phyloP scores from a whole-genome alignment of 495 filamentous ascomycete species.

The Barbatosphaeria neglecta region DNA sequence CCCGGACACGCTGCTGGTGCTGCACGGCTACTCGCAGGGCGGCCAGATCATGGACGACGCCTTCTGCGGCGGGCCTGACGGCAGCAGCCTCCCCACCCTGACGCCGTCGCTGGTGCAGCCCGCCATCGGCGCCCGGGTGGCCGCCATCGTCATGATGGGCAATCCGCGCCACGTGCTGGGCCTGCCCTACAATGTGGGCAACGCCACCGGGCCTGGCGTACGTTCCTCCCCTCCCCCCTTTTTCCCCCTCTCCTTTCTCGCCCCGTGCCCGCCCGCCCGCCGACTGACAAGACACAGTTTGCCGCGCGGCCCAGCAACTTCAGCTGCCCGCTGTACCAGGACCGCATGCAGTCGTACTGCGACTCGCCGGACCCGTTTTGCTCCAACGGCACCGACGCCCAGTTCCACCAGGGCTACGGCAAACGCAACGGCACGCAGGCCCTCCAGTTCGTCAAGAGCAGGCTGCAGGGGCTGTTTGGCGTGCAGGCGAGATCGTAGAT shows the following conservation, averaged over 20 bases:
- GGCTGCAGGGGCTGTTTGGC: constrained; percentile 12
- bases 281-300: constrained; percentile 29
- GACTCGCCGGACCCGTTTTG: constrained; percentile 50
- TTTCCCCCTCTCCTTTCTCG: not conserved
- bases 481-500: too few relatives aligned
- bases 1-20: constrained; percentile 42
- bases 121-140: constrained; percentile 36
- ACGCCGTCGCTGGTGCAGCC: constrained; percentile 31
- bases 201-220: constrained; percentile 42
- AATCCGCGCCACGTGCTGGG: constrained; percentile 41
- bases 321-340: constrained; percentile 35
- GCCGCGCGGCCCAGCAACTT: constrained; percentile 44
- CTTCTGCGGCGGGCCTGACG: constrained; percentile 47
- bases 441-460: constrained; percentile 38
- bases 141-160: constrained; percentile 49
- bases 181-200: constrained; percentile 45
- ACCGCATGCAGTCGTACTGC: constrained; percentile 46
- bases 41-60: constrained; percentile 50
- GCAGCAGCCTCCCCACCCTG: constrained; percentile 32
- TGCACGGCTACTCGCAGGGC: constrained; percentile 54
- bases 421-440: constrained; percentile 41
- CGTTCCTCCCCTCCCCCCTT: constrained; percentile 10
- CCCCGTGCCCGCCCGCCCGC: too few relatives aligned
- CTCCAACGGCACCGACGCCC: constrained; percentile 42
- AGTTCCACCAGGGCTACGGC: constrained; percentile 47